Evolutionary conservation across 495 filamentous ascomycete genomes (phyloP).

Genomic region (Bacidia rubella): DNA sequence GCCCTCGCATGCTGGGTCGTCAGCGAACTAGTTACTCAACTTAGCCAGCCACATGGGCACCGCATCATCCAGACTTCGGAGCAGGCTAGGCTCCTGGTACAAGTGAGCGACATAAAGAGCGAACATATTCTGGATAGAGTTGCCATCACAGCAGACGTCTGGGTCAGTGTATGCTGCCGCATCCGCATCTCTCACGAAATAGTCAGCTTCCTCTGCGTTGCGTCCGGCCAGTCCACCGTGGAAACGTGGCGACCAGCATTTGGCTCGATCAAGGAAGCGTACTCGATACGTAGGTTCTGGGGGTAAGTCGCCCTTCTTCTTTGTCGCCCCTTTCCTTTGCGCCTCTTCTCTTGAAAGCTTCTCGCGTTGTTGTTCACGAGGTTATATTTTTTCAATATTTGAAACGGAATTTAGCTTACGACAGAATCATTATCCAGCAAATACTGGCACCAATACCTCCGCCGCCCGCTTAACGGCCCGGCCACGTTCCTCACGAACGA

Average conservation of each 20-base stretch:
- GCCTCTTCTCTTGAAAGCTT: no score
- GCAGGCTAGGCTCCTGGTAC: not conserved
- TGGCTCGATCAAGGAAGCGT: not conserved
- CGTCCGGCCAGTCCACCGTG: not conserved
- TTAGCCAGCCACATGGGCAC: no score
- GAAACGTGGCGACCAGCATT: not conserved
- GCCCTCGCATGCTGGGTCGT: not conserved
- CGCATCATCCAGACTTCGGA: not conserved
- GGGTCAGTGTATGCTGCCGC: not conserved
- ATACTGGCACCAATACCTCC: slow-evolving; percentile 1
- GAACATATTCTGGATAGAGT: not conserved
- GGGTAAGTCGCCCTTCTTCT: not conserved
- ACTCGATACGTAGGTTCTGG: not conserved
- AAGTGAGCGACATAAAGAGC: not conserved
- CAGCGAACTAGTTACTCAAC: no score
- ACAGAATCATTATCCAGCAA: no score
- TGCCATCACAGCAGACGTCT: not conserved
- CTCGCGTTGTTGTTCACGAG: no score
- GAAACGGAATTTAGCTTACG: no score
- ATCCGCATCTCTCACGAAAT: not conserved
- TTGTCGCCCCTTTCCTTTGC: not conserved
- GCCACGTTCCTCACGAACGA: not conserved
- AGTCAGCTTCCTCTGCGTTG: not conserved
- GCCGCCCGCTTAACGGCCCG: not conserved
- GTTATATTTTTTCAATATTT: no score